phyloP scores from a whole-genome alignment of 768 basidiomycete species.

The Candolleomyces aberdarensis region DNA sequence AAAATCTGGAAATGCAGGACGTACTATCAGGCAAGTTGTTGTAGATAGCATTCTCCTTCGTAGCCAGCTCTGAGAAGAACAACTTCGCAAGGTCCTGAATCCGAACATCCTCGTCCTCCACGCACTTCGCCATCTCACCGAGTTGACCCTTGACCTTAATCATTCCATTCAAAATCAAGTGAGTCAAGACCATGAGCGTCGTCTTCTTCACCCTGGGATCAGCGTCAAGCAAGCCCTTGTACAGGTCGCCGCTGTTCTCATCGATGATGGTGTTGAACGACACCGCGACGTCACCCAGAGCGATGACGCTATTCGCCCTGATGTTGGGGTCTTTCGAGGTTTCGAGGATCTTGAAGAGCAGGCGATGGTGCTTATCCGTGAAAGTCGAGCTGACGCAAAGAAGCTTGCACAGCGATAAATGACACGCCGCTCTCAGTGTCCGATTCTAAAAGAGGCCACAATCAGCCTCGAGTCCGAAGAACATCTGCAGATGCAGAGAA shows the following conservation, averaged over 20 bases:
- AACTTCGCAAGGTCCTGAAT: conserved; percentile 95
- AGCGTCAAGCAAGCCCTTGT: conserved; percentile 87
- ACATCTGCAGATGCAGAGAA: not conserved
- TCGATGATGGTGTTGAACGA: conserved; percentile 98
- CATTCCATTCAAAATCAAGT: conserved; percentile 97
- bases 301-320: conserved; percentile 95
- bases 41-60: conserved; percentile 98
- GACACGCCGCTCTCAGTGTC: conserved; percentile 82
- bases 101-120: conserved; percentile 85
- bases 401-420: conserved; percentile 90
- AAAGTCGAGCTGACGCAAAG: conserved; percentile 93
- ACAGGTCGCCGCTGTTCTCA: conserved; percentile 94
- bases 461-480: conserved; percentile 5
- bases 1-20: conserved; percentile 16
- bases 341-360: conserved; percentile 93
- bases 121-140: conserved; percentile 99
- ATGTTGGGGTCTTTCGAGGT: conserved; percentile 87
- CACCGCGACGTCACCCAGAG: conserved; percentile 94
- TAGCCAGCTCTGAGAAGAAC: conserved; percentile 94
- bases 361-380: conserved; percentile 83
- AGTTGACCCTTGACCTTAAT: conserved; percentile 99
- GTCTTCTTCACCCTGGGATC: conserved; percentile 96
- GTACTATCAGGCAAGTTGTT: conserved; percentile 95
- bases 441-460: conserved; percentile 54
- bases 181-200: conserved; percentile 96